Conservation (phyloP, 1,139 yeast genomes). For the Petasospora rhodanensis region DNA sequence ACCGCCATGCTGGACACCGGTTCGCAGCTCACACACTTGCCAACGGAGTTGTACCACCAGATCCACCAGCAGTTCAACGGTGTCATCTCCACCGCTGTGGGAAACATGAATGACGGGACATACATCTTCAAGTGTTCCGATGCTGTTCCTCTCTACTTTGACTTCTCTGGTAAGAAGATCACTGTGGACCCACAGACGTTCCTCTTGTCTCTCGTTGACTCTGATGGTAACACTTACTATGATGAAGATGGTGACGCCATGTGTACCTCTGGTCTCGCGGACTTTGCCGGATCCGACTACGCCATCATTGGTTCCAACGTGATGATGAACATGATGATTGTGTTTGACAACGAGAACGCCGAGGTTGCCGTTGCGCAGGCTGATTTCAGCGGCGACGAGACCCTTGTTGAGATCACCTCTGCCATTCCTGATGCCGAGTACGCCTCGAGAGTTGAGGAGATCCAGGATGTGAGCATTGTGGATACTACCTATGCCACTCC, state of each 20-base stretch:
- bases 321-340: slow-evolving; percentile 45
- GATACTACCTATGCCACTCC: slow-evolving; percentile 5
- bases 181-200: slow-evolving; percentile 11
- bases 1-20: slow-evolving; percentile 19
- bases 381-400: slow-evolving; percentile 11
- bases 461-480: not conserved
- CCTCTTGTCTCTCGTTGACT: slow-evolving; percentile 8
- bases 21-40: slow-evolving; percentile 9
- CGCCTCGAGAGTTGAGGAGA: slow-evolving; percentile 7
- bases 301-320: slow-evolving; percentile 42
- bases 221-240: slow-evolving; percentile 4
- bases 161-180: slow-evolving; percentile 17
- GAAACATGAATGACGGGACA: slow-evolving; percentile 1
- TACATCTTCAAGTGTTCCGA: slow-evolving; percentile 19
- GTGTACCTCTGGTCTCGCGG: slow-evolving; percentile 14
- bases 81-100: slow-evolving; percentile 4
- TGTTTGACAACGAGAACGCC: slow-evolving; percentile 45
- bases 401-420: slow-evolving; percentile 17
- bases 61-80: slow-evolving; percentile 18
- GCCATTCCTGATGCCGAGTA: slow-evolving; percentile 15
- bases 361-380: slow-evolving; percentile 48
- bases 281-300: not conserved
- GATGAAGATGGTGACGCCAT: slow-evolving; percentile 16
- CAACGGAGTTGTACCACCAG: slow-evolving; percentile 10
- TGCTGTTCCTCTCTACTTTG: slow-evolving; percentile 14